These are phyloP conservation scores for Sporothrix euskadiensis DNA, from an alignment of 2,329 filamentous ascomycete genomes.

Conservation along the genomic window DNA sequence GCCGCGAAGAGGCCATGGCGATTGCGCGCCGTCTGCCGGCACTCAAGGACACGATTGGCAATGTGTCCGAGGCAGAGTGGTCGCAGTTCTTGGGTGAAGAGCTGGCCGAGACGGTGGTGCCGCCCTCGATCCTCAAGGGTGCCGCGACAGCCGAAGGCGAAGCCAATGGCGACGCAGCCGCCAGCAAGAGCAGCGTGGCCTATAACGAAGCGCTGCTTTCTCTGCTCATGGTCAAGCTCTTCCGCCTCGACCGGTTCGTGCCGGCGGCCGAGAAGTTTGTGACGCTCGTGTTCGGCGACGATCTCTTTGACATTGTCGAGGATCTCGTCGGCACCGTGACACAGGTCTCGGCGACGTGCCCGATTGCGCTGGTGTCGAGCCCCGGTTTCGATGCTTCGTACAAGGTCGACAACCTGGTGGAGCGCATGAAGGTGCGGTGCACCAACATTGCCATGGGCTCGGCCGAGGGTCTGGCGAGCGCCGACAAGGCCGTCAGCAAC, in stretches of 20 bases:
- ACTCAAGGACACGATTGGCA: constrained; percentile 71
- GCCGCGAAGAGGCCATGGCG: constrained; percentile 66
- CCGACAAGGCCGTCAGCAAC: constrained; percentile 92
- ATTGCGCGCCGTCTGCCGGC: constrained; percentile 68
- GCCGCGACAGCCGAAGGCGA: constrained; percentile 44
- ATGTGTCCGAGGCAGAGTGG: constrained; percentile 67
- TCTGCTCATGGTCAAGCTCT: constrained; percentile 89
- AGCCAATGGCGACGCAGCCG: neutral
- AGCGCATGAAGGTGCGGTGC: constrained; percentile 77
- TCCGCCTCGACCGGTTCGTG: constrained; percentile 93
- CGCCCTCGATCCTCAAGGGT: constrained; percentile 68
- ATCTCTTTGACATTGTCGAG: constrained; percentile 79
- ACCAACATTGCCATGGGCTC: constrained; percentile 99
- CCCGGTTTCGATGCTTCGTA: constrained; percentile 98
- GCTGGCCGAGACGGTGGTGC: constrained; percentile 80
- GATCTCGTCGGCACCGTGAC: constrained; percentile 83
- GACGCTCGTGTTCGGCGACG: constrained; percentile 76
- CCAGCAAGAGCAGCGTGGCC: neutral
- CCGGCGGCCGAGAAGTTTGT: constrained; percentile 92
- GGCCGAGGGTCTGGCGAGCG: constrained; percentile 86
- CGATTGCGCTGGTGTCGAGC: constrained; percentile 89
- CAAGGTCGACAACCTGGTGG: constrained; percentile 95
- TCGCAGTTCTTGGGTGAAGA: constrained; percentile 82
- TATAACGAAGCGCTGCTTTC: constrained; percentile 77
- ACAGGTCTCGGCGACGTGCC: constrained; percentile 78